Percentiles rank a stretch among this genome's conserved stretches.
phyloP scores from a whole-genome alignment of 225 moss, liverwort and hornwort genomes.

The Polytrichum formosum region DNA sequence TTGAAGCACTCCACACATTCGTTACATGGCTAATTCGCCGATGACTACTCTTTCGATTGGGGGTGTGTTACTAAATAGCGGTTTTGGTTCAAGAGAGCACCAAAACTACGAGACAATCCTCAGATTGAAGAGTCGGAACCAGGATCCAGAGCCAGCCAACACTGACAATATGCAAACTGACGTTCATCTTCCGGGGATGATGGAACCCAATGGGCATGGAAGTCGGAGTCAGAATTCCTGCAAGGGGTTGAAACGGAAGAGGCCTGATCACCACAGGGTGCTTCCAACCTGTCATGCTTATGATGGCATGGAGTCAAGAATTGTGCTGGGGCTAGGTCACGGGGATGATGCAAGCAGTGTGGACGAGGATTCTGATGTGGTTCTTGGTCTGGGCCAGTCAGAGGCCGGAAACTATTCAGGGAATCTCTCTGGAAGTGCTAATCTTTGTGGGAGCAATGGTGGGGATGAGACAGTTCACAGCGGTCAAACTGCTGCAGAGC shows the following conservation, averaged over 20 bases:
- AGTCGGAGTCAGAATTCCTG: constrained; percentile 45
- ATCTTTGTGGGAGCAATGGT: constrained; percentile 14
- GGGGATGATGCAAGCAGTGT: constrained; percentile 44
- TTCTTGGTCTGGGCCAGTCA: constrained; percentile 51
- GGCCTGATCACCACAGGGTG: constrained; percentile 25
- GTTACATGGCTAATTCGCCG: constrained; percentile 58
- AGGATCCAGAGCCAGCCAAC: constrained; percentile 31
- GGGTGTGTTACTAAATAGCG: constrained; percentile 37
- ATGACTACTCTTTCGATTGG: constrained; percentile 85
- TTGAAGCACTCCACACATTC: background rate
- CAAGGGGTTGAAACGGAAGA: constrained; percentile 81
- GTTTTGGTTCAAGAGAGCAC: constrained; percentile 27
- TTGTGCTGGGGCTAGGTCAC: constrained; percentile 41
- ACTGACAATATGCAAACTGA: constrained; percentile 16
- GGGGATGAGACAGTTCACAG: constrained; percentile 56
- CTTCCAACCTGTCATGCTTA: constrained; percentile 12
- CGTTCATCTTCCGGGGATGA: constrained; percentile 12
- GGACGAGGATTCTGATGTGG: constrained; percentile 51
- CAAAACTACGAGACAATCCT: constrained; percentile 64
- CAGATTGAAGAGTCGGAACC: constrained; percentile 70
- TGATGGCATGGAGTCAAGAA: constrained; percentile 33
- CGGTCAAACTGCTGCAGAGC: constrained; percentile 34
- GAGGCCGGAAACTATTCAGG: constrained; percentile 35
- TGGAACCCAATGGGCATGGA: constrained; percentile 28
- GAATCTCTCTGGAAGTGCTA: constrained; percentile 21